These are phyloP conservation scores for Nematocida homosporus DNA, from an alignment of 371 early-diverging fungal genomes.

Conservation along the genomic window DNA sequence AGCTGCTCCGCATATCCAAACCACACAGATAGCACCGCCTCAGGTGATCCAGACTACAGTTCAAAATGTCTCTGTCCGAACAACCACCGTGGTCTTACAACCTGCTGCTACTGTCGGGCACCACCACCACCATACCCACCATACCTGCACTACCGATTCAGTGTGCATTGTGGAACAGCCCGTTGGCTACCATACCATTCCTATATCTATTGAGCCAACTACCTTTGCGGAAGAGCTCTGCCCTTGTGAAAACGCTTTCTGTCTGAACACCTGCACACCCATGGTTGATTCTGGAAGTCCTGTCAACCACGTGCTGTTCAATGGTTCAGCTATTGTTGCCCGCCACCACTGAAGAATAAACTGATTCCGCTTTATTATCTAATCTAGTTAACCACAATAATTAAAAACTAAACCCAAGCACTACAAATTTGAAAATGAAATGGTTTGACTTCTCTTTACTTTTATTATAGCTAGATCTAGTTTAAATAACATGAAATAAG, in stretches of 20 bases:
- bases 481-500: no score
- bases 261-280: conserved; percentile 41
- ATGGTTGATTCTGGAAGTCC: neutral
- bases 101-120: no score
- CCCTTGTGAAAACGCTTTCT: conserved; percentile 51
- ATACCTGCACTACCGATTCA: neutral
- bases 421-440: no score
- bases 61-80: neutral
- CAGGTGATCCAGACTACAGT: no score
- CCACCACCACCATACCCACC: neutral
- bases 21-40: no score
- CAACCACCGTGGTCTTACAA: neutral
- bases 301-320: conserved; percentile 13
- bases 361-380: no score
- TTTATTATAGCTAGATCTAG: no score
- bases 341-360: neutral
- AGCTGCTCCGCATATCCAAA: neutral
- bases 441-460: no score
- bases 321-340: conserved; percentile 9
- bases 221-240: conserved; percentile 44
- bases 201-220: conserved; percentile 34
- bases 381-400: no score
- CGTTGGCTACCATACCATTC: conserved; percentile 46
- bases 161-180: conserved; percentile 25
- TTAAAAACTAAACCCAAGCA: no score